Evolutionary conservation across 768 basidiomycete genomes (phyloP).

Genomic region (Mycena crocata): DNA sequence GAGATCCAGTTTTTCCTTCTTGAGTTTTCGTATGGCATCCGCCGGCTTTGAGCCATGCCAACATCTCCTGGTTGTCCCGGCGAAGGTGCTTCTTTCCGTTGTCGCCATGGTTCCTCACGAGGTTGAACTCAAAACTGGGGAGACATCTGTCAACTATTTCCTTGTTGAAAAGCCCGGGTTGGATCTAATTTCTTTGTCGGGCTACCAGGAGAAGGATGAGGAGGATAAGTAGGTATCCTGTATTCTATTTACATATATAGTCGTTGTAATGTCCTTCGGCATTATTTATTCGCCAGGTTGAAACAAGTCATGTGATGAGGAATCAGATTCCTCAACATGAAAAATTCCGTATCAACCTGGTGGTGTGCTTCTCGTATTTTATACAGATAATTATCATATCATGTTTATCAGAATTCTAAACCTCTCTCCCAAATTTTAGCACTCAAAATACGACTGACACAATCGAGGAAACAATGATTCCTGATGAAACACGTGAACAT

Average conservation of each 20-base stretch:
- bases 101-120: constrained; percentile 10
- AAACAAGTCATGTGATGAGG: too few relatives aligned
- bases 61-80: background rate
- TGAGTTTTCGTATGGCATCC: background rate
- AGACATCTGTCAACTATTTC: background rate
- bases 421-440: too few relatives aligned
- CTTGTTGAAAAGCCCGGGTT: constrained; percentile 17
- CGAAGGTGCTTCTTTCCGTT: background rate
- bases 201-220: background rate
- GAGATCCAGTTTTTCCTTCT: constrained; percentile 4
- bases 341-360: too few relatives aligned
- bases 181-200: background rate
- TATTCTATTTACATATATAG: background rate
- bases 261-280: background rate
- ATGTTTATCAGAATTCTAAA: too few relatives aligned
- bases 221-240: background rate
- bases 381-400: too few relatives aligned
- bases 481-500: too few relatives aligned
- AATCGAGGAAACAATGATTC: too few relatives aligned
- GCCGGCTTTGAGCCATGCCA: background rate
- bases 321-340: too few relatives aligned
- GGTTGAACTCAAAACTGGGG: background rate
- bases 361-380: too few relatives aligned
- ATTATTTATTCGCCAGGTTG: background rate
- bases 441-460: too few relatives aligned